A percentile compares a stretch with the other conserved stretches of the same genome.
Evolutionary conservation across 257 asterid genomes (phyloP).

Genomic region (Capsicum baccatum): DNA sequence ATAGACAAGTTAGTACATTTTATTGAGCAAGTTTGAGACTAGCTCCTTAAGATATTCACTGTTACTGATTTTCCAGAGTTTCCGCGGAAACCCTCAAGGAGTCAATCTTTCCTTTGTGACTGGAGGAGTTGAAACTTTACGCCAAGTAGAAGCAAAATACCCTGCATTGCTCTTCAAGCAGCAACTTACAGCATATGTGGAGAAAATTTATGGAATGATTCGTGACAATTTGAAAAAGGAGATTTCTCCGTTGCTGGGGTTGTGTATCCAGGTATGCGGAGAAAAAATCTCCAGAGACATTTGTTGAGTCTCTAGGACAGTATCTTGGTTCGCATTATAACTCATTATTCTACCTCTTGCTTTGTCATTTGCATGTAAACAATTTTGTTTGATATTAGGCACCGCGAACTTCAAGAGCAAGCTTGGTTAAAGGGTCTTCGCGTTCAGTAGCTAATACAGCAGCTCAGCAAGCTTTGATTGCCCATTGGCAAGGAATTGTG

Average conservation of each 20-base stretch:
- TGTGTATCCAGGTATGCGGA: conserved; percentile 85
- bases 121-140: conserved; percentile 87
- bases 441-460: conserved; percentile 83
- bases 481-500: conserved; percentile 99
- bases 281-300: conserved; percentile 6
- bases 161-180: conserved; percentile 99
- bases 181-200: conserved; percentile 99
- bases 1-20: conserved; percentile 31
- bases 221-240: conserved; percentile 98
- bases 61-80: conserved; percentile 57
- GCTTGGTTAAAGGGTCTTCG: conserved; percentile 96
- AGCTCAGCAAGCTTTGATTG: conserved; percentile 95
- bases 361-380: background rate
- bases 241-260: conserved; percentile 98
- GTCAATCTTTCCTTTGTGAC: conserved; percentile 74
- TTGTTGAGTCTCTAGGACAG: background rate
- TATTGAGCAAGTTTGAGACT: conserved; percentile 19
- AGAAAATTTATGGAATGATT: conserved; percentile 96
- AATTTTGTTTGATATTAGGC: conserved; percentile 55
- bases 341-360: background rate
- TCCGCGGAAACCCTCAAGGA: conserved; percentile 88
- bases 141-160: conserved; percentile 99
- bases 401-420: conserved; percentile 98
- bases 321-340: background rate
- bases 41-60: conserved; percentile 32